These are phyloP conservation scores for Yarrowia galli DNA, from an alignment of 1,139 yeast species.

Conservation along the genomic window DNA sequence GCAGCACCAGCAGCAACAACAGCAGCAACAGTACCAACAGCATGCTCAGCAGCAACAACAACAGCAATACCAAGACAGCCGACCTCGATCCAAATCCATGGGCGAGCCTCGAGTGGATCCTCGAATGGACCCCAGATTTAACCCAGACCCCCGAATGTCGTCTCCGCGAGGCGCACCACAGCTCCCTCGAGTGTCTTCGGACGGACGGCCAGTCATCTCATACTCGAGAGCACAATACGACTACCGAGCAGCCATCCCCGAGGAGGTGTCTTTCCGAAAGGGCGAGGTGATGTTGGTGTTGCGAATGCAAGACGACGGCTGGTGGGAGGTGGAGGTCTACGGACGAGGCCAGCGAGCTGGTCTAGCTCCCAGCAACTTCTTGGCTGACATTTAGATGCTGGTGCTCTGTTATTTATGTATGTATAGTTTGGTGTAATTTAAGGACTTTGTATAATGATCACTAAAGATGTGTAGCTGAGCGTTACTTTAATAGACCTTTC, in stretches of 20 bases:
- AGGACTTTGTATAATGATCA: constrained; percentile 15
- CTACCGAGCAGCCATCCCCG: constrained; percentile 79
- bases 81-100: constrained; percentile 45
- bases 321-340: constrained; percentile 85
- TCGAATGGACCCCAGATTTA: constrained; percentile 37
- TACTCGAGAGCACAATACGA: constrained; percentile 75
- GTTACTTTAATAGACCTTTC: too few relatives aligned
- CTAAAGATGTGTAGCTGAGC: too few relatives aligned
- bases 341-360: constrained; percentile 62
- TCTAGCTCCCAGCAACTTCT: constrained; percentile 79
- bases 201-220: constrained; percentile 60
- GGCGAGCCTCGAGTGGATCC: constrained; percentile 42
- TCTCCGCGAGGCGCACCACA: constrained; percentile 47
- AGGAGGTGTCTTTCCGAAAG: constrained; percentile 75
- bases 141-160: constrained; percentile 43
- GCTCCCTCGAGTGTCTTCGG: constrained; percentile 54
- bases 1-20: constrained; percentile 40
- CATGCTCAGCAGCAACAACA: constrained; percentile 39
- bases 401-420: constrained; percentile 21
- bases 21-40: constrained; percentile 38
- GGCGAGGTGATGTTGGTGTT: constrained; percentile 76
- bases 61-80: constrained; percentile 38
- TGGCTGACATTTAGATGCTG: constrained; percentile 42
- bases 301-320: constrained; percentile 83
- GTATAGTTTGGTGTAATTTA: constrained; percentile 35